phyloP scores from a whole-genome alignment of 768 basidiomycete species.

The Tulasnella sp. region DNA sequence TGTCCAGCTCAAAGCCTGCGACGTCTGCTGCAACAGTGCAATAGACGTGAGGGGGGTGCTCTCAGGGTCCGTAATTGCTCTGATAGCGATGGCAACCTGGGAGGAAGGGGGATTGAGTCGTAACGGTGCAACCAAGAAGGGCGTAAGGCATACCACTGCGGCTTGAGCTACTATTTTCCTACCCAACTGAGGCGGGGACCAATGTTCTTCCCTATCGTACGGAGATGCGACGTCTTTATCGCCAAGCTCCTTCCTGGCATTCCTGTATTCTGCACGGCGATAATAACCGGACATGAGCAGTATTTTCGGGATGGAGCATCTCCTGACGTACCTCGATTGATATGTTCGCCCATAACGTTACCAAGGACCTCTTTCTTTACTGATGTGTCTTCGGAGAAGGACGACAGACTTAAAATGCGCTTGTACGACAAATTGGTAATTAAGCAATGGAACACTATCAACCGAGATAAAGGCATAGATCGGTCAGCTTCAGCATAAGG shows the following conservation, averaged over 20 bases:
- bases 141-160: too few species aligned
- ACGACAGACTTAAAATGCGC: not conserved
- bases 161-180: too few species aligned
- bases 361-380: not conserved
- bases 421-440: constrained; percentile 1
- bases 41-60: not conserved
- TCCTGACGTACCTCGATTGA: not conserved
- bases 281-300: not conserved
- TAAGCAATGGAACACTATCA: constrained; percentile 1
- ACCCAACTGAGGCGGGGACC: too few species aligned
- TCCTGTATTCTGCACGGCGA: not conserved
- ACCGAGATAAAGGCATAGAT: too few species aligned
- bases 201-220: not conserved
- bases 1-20: not conserved
- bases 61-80: not conserved
- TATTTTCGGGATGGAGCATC: not conserved
- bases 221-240: constrained; percentile 1
- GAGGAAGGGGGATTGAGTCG: too few species aligned
- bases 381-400: not conserved
- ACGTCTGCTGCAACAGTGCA: constrained; percentile 1
- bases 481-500: too few species aligned
- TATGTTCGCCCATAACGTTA: not conserved
- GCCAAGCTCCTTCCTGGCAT: not conserved
- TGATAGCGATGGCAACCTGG: not conserved
- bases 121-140: too few species aligned